A percentile compares a stretch with the other conserved stretches of the same genome.
phyloP scores from a whole-genome alignment of 352 stramenopile genomes.

The Salisapilia sapeloensis region DNA sequence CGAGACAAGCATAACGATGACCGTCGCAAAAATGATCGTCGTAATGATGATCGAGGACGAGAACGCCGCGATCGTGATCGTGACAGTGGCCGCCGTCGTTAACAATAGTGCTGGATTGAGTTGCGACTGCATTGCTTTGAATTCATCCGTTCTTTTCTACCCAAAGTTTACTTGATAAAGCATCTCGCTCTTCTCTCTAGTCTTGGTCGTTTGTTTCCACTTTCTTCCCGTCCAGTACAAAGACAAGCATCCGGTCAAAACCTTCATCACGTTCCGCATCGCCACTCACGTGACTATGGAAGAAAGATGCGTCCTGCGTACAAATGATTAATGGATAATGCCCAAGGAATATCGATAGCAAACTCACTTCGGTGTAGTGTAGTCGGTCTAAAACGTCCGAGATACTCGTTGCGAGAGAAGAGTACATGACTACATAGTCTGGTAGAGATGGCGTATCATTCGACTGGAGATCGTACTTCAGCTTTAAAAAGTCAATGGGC shows the following conservation, averaged over 20 bases:
- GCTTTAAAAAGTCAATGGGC: constrained; percentile 25
- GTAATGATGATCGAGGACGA: constrained; percentile 15
- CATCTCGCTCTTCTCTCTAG: constrained; percentile 1
- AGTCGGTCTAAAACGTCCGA: constrained; percentile 17
- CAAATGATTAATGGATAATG: no score
- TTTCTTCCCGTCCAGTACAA: no score
- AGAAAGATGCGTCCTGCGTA: constrained; percentile 28
- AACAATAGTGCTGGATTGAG: constrained; percentile 6
- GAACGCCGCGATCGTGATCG: constrained; percentile 31
- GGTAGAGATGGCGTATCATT: constrained; percentile 14
- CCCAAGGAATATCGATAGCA: no score
- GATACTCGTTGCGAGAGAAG: constrained; percentile 26
- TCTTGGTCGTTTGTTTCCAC: constrained; percentile 11
- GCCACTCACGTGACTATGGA: constrained; percentile 49
- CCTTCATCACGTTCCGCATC: constrained; percentile 44
- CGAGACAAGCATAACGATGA: no score
- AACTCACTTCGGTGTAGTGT: constrained; percentile 26
- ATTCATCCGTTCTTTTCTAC: no score
- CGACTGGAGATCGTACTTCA: constrained; percentile 17
- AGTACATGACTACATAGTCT: constrained; percentile 49
- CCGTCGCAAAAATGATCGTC: constrained; percentile 20
- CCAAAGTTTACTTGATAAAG: no score
- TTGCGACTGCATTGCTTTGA: constrained; percentile 21
- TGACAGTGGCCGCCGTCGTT: constrained; percentile 9
- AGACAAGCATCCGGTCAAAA: constrained; percentile 50